Evolutionary conservation across 208 protist genomes (phyloP).

Genomic region (Leishmania amazonensis): DNA sequence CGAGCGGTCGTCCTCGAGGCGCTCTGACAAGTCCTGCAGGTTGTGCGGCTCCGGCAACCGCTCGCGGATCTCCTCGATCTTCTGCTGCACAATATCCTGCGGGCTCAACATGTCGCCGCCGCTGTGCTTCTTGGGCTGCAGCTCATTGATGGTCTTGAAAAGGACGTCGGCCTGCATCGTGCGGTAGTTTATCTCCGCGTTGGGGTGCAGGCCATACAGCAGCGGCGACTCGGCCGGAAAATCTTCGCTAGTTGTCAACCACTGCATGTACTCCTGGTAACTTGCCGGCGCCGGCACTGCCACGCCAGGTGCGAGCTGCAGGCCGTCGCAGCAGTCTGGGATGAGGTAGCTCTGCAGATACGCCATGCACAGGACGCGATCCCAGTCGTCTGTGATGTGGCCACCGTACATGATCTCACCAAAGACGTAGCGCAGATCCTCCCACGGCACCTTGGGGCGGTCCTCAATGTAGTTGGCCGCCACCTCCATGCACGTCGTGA

Average conservation of each 20-base stretch:
- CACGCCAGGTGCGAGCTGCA: slow-evolving; percentile 95
- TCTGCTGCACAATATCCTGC: slow-evolving; percentile 92
- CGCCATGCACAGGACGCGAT: slow-evolving; percentile 96
- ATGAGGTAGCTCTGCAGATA: slow-evolving; percentile 94
- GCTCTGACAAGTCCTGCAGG: slow-evolving; percentile 92
- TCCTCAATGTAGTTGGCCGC: slow-evolving; percentile 99
- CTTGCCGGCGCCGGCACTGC: slow-evolving; percentile 76
- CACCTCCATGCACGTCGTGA: slow-evolving; percentile 97
- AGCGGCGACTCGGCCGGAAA: slow-evolving; percentile 95
- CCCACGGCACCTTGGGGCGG: slow-evolving; percentile 97
- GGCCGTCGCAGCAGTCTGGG: slow-evolving; percentile 89
- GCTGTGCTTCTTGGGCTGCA: slow-evolving; percentile 94
- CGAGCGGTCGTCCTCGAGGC: slow-evolving; percentile 95
- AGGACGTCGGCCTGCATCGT: slow-evolving; percentile 96
- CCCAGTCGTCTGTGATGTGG: slow-evolving; percentile 99
- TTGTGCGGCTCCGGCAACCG: slow-evolving; percentile 92
- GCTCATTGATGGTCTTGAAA: slow-evolving; percentile 97
- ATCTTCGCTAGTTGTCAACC: slow-evolving; percentile 88
- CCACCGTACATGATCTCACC: slow-evolving; percentile 99
- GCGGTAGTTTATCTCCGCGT: slow-evolving; percentile 99
- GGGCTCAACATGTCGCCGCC: slow-evolving; percentile 87
- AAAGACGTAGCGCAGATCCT: slow-evolving; percentile 99
- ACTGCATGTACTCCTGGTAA: slow-evolving; percentile 96
- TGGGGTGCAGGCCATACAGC: slow-evolving; percentile 98
- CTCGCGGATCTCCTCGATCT: slow-evolving; percentile 93